Base-by-base conservation (phyloP, 768 basidiomycete species). In the Pleurotus cornucopiae region DNA sequence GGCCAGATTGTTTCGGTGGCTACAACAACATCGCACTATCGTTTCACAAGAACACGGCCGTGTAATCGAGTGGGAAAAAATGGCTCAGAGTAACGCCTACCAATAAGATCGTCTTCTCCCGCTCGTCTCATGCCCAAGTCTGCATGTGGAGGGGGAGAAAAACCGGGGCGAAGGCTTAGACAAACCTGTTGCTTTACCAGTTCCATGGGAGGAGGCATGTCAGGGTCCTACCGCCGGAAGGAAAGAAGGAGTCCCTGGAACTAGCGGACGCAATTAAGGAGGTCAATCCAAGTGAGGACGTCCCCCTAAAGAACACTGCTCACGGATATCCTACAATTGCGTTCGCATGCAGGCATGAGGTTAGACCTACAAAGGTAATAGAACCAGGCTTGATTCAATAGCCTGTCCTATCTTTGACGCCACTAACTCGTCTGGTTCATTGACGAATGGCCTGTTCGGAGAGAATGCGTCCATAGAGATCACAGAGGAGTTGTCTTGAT, bases 61-160 rank as follows among this genome's bases (percentile, higher is more conserved):
- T 49, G 48, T 26, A n/a, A 49, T 26, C 48, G 14, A 49, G 16
- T 49, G 48, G 30, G 51, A 53, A 40, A 38, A 53, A 30, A 51
- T 26, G 49, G 23, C n/a, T 12, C 23, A 51, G 16, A 38, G 39
- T 43, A 53, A 53, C 11, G 21, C 16, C 51, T 5, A 41, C 51
- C 51, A 53, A 53, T 40, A 21, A 53, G 39, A 41, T 40, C 13
- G 39, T 14, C 21, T 53, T 53, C 51, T 53, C 51, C 51, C 51
- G 51, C 23, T 38, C 34, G 30, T 34, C 30, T 4, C 30, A 34
- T 34, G 30, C 30, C 30, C 30, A 30, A 30, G 30, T 34, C 11
- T 11, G 30, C 9, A 34, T 30, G 30, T 34, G 30, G 30, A 34
- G 30, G 9, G 30, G 30, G 7, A 7, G 6, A 1, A 34, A 34